Evolutionary conservation across 305 asterid species (phyloP).

Genomic region (Fraxinus albicans): DNA sequence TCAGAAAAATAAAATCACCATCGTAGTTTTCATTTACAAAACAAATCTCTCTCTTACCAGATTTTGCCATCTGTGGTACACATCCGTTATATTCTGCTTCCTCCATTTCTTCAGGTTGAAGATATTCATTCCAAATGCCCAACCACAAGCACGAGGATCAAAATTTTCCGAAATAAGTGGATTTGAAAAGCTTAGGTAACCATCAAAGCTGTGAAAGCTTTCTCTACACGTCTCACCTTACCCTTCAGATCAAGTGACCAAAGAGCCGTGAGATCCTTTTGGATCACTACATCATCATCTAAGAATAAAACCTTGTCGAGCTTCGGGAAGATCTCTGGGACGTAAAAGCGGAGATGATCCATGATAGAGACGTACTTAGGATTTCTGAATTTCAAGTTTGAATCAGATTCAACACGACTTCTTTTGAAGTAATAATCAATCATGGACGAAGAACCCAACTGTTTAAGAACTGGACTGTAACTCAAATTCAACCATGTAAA

Average conservation of each 20-base stretch:
- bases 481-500: conserved; percentile 68
- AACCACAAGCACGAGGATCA: conserved; percentile 73
- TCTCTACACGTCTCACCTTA: conserved; percentile 73
- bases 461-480: conserved; percentile 66
- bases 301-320: conserved; percentile 64
- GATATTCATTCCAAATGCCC: conserved; percentile 82
- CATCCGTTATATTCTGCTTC: background rate
- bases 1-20: too few relatives aligned
- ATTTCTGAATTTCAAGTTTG: conserved; percentile 44
- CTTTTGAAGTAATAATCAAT: conserved; percentile 49
- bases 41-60: too few relatives aligned
- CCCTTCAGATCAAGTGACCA: conserved; percentile 65
- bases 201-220: conserved; percentile 63
- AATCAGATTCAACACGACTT: conserved; percentile 36
- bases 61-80: too few relatives aligned
- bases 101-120: conserved; percentile 69
- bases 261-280: conserved; percentile 61
- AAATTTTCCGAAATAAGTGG: conserved; percentile 58
- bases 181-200: conserved; percentile 76
- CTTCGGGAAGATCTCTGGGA: conserved; percentile 69
- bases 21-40: too few relatives aligned
- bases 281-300: conserved; percentile 73
- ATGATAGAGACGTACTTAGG: conserved; percentile 60
- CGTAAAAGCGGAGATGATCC: conserved; percentile 77
- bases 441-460: conserved; percentile 40